Evolutionary conservation across 2,329 filamentous ascomycete genomes (phyloP).

Genomic region (Neofusicoccum kwambonambiense): DNA sequence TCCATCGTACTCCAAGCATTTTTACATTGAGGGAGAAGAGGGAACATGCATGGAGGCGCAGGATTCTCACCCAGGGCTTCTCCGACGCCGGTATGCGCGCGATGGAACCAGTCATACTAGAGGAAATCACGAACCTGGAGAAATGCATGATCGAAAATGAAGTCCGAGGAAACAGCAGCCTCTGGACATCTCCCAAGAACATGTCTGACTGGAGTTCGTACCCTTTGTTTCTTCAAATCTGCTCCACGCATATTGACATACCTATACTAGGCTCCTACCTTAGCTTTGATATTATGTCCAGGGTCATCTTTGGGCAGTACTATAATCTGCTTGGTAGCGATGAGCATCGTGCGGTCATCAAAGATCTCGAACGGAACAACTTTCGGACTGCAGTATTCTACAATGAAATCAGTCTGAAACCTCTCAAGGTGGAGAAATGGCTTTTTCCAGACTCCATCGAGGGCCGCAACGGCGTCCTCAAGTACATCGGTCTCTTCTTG

Average conservation of each 20-base stretch:
- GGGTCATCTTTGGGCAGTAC: conserved; percentile 46
- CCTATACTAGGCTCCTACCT: no score
- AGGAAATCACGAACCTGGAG: conserved; percentile 42
- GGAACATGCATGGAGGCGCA: conserved; percentile 46
- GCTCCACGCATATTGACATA: no score
- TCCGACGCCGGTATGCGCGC: conserved; percentile 45
- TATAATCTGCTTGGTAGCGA: conserved; percentile 45
- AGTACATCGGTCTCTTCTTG: not conserved
- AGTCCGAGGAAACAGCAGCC: conserved; percentile 1
- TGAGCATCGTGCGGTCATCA: conserved; percentile 41
- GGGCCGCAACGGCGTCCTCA: not conserved
- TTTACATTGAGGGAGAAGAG: conserved; percentile 45
- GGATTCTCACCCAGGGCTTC: conserved; percentile 48
- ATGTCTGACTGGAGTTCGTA: not conserved
- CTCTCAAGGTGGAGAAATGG: not conserved
- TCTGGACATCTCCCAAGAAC: not conserved
- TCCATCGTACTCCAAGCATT: conserved; percentile 26
- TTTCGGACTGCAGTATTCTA: not conserved
- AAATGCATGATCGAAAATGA: conserved; percentile 30
- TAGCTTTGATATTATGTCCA: conserved; percentile 53
- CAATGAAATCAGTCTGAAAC: not conserved
- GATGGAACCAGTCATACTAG: conserved; percentile 47
- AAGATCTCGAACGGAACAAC: conserved; percentile 37
- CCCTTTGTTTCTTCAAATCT: no score
- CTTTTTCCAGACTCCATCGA: not conserved